Evolutionary conservation across 768 basidiomycete genomes (phyloP), one percentile per base, ranked within the genome.

Genomic region (Pisolithus tinctorius): DNA sequence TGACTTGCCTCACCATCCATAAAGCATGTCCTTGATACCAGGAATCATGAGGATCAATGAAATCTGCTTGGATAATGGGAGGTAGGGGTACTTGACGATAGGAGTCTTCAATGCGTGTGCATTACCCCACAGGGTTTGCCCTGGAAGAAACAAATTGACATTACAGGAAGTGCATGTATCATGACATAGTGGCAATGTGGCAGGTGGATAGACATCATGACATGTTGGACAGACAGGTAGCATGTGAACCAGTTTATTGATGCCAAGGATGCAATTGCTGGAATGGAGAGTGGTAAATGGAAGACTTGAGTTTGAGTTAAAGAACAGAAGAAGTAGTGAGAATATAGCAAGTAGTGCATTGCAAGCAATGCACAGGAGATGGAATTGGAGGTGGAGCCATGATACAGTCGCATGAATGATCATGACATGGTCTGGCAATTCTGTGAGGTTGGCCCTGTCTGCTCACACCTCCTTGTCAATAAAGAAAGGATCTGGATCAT

Each of bases 201-300:
- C 31, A 0, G 40, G 44, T 0, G 60, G 55, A 41, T 58, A 63
- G 11, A 64, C 61, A 17, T 59, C 46, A 11, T 55, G 42, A 51
- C 66, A 68, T 0, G 17, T 10, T 1, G 63, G 55, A 42, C 63
- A 66, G 4, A 62, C 58, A 3, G 64, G 64, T 1, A 59, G 50
- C 1, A 60, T 47, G 2, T 52, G 42, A 43, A 66, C 57, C 0
- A 45, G 45, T 3, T 59, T 58, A 14, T 66, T 58, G 4, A 51
- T 53, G 1, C 54, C 47, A 3, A 68, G 56, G 1, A 49, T 27
- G 1, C 30, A 23, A 26, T 59, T 58, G 4, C 58, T 57, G 0
- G 58, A 47, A 2, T 55, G 53, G 17, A 66, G 60, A 3, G 64
- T 62, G 6, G 51, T 45, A 20, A 48, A 55, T 6, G 57, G 50